phyloP scores from a whole-genome alignment of 176 grass and related monocot species.

The Themeda triandra region DNA sequence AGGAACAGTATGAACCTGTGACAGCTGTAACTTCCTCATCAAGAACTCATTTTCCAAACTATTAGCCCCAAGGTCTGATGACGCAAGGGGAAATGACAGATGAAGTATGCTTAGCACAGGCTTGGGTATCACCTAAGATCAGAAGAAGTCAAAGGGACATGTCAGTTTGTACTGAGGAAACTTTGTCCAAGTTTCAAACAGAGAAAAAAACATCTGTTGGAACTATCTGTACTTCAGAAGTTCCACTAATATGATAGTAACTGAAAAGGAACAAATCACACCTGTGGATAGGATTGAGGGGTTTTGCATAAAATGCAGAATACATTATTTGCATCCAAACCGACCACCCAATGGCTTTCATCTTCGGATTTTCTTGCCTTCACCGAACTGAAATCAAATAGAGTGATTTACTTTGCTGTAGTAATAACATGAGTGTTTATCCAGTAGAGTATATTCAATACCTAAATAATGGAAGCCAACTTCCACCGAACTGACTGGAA shows the following conservation, averaged over 20 bases:
- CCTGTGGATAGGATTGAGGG: conserved; percentile 63
- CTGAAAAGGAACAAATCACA: conserved; percentile 37
- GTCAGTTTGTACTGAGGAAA: not conserved
- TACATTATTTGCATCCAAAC: conserved; percentile 75
- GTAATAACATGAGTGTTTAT: conserved; percentile 15
- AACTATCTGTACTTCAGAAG: not conserved
- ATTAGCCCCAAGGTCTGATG: conserved; percentile 81
- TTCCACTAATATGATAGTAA: not conserved
- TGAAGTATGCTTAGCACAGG: conserved; percentile 75
- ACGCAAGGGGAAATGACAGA: conserved; percentile 73
- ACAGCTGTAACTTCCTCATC: conserved; percentile 73
- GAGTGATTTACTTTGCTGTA: conserved; percentile 24
- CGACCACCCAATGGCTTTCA: conserved; percentile 88
- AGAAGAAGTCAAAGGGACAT: conserved; percentile 25
- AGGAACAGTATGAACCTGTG: conserved; percentile 56
- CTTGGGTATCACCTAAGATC: conserved; percentile 83
- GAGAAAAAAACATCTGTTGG: not conserved
- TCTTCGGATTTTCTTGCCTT: conserved; percentile 81
- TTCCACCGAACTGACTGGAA: conserved; percentile 65
- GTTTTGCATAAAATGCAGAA: conserved; percentile 92
- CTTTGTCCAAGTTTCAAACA: not conserved
- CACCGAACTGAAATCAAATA: conserved; percentile 51
- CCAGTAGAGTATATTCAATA: conserved; percentile 28
- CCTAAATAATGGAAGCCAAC: conserved; percentile 96
- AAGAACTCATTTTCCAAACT: conserved; percentile 93